Base-by-base conservation (phyloP, 495 filamentous ascomycete genomes). In the Rusavskia elegans region DNA sequence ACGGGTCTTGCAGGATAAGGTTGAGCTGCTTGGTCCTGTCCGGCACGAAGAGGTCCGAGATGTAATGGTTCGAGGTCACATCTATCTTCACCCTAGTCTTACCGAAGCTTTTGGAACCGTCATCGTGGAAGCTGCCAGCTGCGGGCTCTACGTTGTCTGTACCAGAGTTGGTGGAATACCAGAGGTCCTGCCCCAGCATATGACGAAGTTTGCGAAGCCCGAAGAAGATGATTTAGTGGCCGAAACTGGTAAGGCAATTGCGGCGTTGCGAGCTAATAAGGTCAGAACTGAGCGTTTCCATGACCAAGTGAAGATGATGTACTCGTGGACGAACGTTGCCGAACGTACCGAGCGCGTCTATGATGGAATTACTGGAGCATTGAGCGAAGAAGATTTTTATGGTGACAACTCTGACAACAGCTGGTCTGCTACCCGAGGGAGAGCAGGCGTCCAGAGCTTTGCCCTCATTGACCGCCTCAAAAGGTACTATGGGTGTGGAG, bases 51-150 rank as follows among this genome's bases (percentile, higher is more conserved):
- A 97, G 57, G 92, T 98, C 1, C 81, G 92, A 38, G 86, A 97
- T 65, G 90, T 98, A n/a, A 98, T 98, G 92, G 84, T 95, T 10
- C 78, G 87, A 46, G 92, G 92, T 0, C 89, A 98, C 60, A 93
- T 98, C 53, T 97, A 97, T 64, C 78, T 98, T 0, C 90, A 97
- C 63, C 93, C 92, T 0, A 88, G 82, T 29, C 73, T 98, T 32
- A 98, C 92, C 0, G 92, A 98, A 66, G 92, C 92, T 9, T 98
- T 98, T 60, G 92, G 92, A 2, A 98, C 92, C 0, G 92, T 98
- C 21, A 85, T 98, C 49, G 92, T 98, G 36, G 92, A 98, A 69
- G 92, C 92, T 11, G 92, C 92, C 6, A 87, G 82, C 57, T 98
- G 92, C 59, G 92, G 92, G 2, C 68, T 98, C 2, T 96, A 96